These are phyloP conservation scores for Fusarium pseudograminearum DNA, from an alignment of 2,329 filamentous ascomycete species.

Conservation along the genomic window DNA sequence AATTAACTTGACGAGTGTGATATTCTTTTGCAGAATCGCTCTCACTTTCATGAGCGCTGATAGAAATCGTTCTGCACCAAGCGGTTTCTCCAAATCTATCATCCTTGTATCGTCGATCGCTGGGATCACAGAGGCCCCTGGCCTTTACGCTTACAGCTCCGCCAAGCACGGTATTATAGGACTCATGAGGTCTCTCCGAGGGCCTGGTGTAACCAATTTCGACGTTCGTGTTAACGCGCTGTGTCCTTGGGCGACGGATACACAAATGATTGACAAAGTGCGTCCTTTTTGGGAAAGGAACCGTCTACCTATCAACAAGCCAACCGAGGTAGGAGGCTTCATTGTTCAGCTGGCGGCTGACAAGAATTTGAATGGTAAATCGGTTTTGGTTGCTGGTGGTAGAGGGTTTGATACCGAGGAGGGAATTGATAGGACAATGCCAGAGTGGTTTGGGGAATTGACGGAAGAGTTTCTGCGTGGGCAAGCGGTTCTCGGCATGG, in stretches of 20 bases:
- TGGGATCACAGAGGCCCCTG: not conserved
- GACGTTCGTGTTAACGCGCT: not conserved
- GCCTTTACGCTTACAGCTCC: conserved; percentile 7
- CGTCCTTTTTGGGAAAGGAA: not conserved
- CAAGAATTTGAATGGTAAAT: not conserved
- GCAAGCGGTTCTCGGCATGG: not conserved
- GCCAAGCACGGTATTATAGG: not conserved
- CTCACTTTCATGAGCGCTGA: not conserved
- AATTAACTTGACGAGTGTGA: conserved; percentile 1
- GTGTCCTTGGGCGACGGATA: conserved; percentile 9
- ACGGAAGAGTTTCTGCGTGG: not conserved
- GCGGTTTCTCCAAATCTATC: not conserved
- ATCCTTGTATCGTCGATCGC: conserved; percentile 1
- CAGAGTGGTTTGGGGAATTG: conserved; percentile 1
- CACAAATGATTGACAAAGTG: conserved; percentile 5
- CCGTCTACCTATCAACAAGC: not conserved
- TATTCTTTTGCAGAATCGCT: not conserved
- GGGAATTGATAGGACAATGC: conserved; percentile 1
- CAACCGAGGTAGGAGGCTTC: not conserved
- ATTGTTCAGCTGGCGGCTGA: not conserved
- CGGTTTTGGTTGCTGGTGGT: not conserved
- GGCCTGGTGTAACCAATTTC: accelerated
- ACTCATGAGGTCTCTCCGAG: not conserved
- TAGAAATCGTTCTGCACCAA: accelerated
- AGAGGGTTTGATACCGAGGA: conserved; percentile 3